phyloP scores from a whole-genome alignment of 2,329 filamentous ascomycete species.

The Thielaviopsis populi region DNA sequence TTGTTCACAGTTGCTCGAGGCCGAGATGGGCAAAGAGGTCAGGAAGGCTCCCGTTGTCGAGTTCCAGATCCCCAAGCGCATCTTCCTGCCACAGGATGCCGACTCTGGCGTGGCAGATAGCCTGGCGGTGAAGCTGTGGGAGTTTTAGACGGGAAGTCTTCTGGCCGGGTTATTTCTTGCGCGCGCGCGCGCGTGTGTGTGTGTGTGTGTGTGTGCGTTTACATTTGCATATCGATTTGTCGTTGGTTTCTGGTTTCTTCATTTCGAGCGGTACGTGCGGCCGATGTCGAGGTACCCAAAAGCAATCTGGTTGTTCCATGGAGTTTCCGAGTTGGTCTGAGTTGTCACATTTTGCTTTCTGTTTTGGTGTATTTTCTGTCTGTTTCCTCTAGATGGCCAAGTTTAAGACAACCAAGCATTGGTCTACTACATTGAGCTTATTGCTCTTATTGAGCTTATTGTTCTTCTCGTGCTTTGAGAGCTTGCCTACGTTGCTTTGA shows the following conservation, averaged over 20 bases:
- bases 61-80: constrained; percentile 80
- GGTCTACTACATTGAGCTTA: too few relatives aligned
- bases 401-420: neutral
- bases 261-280: neutral
- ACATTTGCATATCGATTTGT: constrained; percentile 2
- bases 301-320: neutral
- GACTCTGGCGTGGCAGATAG: constrained; percentile 35
- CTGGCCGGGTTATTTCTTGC: neutral
- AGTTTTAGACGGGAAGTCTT: constrained; percentile 28
- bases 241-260: neutral
- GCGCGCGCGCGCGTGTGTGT: too few relatives aligned
- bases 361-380: neutral
- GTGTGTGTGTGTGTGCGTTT: neutral
- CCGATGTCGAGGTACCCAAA: neutral
- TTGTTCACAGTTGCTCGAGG: constrained; percentile 56
- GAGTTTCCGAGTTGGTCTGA: neutral
- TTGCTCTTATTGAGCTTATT: too few relatives aligned
- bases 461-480: too few relatives aligned
- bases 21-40: constrained; percentile 67
- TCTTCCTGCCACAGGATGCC: constrained; percentile 45
- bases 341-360: neutral
- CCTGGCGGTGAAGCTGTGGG: constrained; percentile 46
- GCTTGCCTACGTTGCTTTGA: neutral
- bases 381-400: neutral
- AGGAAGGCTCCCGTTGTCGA: constrained; percentile 82